Percentiles rank a stretch among this genome's conserved stretches.
phyloP scores from a whole-genome alignment of 305 asterid species.

The Fraxinus baroniana region DNA sequence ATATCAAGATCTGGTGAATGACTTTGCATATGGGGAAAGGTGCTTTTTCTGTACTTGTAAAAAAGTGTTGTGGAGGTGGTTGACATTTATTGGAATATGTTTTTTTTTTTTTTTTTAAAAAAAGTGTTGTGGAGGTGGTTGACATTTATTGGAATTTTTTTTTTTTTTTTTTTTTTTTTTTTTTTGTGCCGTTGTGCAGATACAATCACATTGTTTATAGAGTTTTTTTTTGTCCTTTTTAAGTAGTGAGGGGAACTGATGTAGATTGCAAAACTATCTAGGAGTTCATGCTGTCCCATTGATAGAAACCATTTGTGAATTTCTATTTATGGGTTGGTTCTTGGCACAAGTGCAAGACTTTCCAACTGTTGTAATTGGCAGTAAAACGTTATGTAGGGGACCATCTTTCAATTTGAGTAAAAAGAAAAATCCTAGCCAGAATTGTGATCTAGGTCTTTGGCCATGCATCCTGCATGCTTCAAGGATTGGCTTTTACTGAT shows the following conservation, averaged over 20 bases:
- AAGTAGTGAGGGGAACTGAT: neutral
- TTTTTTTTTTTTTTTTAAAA: neutral
- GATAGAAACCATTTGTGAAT: neutral
- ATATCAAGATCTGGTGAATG: neutral
- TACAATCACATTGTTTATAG: neutral
- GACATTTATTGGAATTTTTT: neutral
- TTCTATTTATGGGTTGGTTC: neutral
- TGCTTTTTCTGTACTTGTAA: neutral
- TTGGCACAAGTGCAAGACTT: neutral
- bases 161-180: neutral
- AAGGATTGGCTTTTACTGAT: neutral
- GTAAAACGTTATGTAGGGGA: neutral
- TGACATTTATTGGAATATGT: neutral
- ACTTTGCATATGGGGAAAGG: neutral
- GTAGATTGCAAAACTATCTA: neutral
- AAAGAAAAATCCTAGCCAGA: neutral
- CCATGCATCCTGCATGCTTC: neutral
- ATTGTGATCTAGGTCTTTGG: neutral
- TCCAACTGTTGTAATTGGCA: neutral
- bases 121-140: neutral
- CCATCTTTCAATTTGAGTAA: neutral
- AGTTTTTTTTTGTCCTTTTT: neutral
- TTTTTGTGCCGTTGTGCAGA: neutral
- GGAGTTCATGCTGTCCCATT: neutral
- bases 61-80: neutral